Evolutionary conservation across 768 basidiomycete genomes (phyloP), one percentile per base, ranked within the genome.

Genomic region (Suillus americanus): DNA sequence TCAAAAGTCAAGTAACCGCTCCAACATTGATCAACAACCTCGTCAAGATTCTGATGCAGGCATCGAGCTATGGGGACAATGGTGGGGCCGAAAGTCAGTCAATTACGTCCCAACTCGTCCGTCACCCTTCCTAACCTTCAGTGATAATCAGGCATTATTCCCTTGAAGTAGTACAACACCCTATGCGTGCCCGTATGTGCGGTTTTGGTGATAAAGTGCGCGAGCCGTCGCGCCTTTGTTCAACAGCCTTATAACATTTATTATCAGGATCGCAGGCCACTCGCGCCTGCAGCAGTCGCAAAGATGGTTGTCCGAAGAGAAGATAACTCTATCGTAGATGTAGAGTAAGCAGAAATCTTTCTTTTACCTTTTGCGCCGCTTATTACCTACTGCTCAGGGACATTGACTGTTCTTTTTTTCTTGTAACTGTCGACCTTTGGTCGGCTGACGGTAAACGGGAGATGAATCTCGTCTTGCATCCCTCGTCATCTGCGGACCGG

Each of bases 191-290:
- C 1, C 86, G 95, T 68, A 96, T 96, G 89, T 97, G 95, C 75
- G 96, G 96, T 13, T 96, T 97, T 76, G 95, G 95, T 53, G 94
- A 97, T 82, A 97, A 96, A 83, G 95, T 94, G 69, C 65, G 82
- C 72, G 54, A 64, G 18, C 20, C 33, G 20, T 54, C 61, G 30
- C 48, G 73, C 68, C 62, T 45, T 46, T 20, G 67, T 41, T 63
- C 54, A 35, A 60, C 28, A 62, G 40, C 57, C 59, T 67, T 69
- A 66, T 68, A 62, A 64, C 63, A 61, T 25, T 67, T 41, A 56
- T 50, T 66, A 0, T 38, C 75, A 96, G 92, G 95, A 98, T 84
- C 89, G 95, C 66, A 84, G 95, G 61, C 95, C 95, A 0, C 82
- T 97, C 62, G 94, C 94, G 0, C 96, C 95, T 61, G 95, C 95